Percentiles rank a stretch among this genome's conserved stretches.
phyloP scores from a whole-genome alignment of 2,329 filamentous ascomycete species.

The Penicillium polonicum region DNA sequence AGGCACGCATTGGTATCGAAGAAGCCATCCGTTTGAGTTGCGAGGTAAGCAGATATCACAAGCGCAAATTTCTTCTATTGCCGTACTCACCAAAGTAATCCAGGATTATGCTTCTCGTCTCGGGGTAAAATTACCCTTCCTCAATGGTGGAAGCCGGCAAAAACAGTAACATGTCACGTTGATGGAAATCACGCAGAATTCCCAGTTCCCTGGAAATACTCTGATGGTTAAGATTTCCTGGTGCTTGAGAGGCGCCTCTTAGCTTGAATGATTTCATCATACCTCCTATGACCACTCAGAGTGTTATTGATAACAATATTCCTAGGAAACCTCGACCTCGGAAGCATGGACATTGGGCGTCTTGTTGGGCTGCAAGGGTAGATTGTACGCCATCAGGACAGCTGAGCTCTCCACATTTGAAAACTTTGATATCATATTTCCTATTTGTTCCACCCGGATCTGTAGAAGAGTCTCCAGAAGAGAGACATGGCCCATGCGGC shows the following conservation, averaged over 20 bases:
- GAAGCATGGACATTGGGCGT: conserved; percentile 19
- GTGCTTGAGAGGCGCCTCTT: conserved; percentile 10
- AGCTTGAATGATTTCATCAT: conserved; percentile 4
- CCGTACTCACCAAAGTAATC: conserved; percentile 2
- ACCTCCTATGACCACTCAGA: not conserved
- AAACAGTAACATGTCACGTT: not conserved
- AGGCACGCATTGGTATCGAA: conserved; percentile 50
- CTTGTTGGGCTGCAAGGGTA: conserved; percentile 24
- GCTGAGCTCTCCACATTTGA: not conserved
- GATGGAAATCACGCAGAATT: conserved; percentile 10
- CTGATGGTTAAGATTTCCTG: conserved; percentile 7
- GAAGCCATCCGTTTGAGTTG: conserved; percentile 53
- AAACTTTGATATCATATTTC: not conserved
- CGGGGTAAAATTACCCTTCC: conserved; percentile 23
- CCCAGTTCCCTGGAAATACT: conserved; percentile 6
- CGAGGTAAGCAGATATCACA: conserved; percentile 37
- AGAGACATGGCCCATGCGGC: conserved; percentile 23
- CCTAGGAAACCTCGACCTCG: not conserved
- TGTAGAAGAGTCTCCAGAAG: conserved; percentile 3
- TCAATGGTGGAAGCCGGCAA: not conserved
- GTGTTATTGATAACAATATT: conserved; percentile 6
- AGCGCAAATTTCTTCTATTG: not conserved
- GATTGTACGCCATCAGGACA: not conserved
- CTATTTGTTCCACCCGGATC: not conserved
- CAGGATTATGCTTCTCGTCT: conserved; percentile 37